Evolutionary conservation across 2,329 filamentous ascomycete genomes (phyloP), one percentile per base, ranked within the genome.

Genomic region (Aspergillus fischeri): DNA sequence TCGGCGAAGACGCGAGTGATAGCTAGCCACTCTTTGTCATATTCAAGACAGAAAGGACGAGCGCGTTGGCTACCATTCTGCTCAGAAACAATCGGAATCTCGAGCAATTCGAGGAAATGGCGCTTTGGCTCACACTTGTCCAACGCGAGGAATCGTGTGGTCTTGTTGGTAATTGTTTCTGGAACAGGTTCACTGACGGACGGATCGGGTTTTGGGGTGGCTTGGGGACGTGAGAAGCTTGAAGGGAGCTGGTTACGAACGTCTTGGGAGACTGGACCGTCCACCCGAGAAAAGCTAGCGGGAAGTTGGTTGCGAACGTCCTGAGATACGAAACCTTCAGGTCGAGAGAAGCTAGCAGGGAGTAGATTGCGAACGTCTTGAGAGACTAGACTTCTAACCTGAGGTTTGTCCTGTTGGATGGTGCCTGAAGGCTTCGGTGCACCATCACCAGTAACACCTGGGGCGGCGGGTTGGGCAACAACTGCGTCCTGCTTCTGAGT

Each of bases 21-120:
- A 45, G 94, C 89, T 7, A 99, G 86, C 93, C 93, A 99, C 76
- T 99, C 94, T 10, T 87, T 85, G 72, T 99, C 94, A 70, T 99
- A 97, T 50, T 86, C 78, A 0, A 97, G 80, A 10, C 77, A 79
- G 63, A 85, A 83, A 1, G 86, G 85, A 1, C 78, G 74, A 17
- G 76, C 29, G 4, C 29, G 17, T 8, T 59, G 51, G 10, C 50
- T 53, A 21, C 49, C 51, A 32, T 61, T 54, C 3, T 73, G 60
- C 0, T 74, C 58, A 17, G 80, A 75, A 45, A 81, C 68, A 3
- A 85, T 78, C 2, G 76, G 68, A 20, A 93, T 78, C 32, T 89
- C 83, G 35, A 89, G 78, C 2, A 97, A 79, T 65, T 97, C 91
- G 2, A 99, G 80, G 69, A 93, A 97, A 59, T 92, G 84, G 14